Base-by-base conservation (phyloP, 495 filamentous ascomycete genomes). In the Neurospora sublineolata region DNA sequence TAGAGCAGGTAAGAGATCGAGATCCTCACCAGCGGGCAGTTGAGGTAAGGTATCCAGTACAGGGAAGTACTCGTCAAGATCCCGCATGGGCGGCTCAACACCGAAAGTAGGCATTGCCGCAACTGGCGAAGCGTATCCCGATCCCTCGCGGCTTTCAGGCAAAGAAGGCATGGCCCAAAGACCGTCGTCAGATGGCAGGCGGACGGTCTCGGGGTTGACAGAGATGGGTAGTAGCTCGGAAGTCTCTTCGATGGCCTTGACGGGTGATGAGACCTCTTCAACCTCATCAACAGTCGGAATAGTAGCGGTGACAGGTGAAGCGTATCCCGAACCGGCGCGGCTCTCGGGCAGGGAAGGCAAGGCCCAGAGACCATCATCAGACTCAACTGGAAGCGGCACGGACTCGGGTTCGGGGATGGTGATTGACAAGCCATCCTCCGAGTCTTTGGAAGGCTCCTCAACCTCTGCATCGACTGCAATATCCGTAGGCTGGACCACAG, bases 1-100 rank as follows among this genome's bases (percentile, higher is more conserved):
- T 4, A 76, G 67, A 4, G 70, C 46, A 8, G 75, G 72, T 23
- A 76, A 16, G 9, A 41, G 18, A 12, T 70, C 40, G 2, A 75
- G 58, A 14, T 68, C 27, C 14, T 69, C 71, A 10, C 27, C 36
- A 23, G 41, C 41, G 20, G 41, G 30, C 14, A 20, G 12, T 42
- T 30, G 18, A 23, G 27, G 52, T 27, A 64, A 2, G 27, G 27
- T 10, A 64, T 33, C 6, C 3, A 36, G 6, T 7, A 14, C 52
- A 33, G 52, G 52, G 52, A 64, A 64, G 27, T 64, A 64, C 27
- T 64, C 52, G 5, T 33, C 1, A 18, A 64, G 52, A 64, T 64
- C 52, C 14, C 16, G 12, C 23, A 64, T 18, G 0, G 52, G 52
- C 52, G 52, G 52, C 12, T 64, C 52, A 9, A 64, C 52, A 18